Percentiles rank a stretch among this genome's conserved stretches.
phyloP scores from a whole-genome alignment of 2,329 filamentous ascomycete species.

The Exophiala dermatitidis region DNA sequence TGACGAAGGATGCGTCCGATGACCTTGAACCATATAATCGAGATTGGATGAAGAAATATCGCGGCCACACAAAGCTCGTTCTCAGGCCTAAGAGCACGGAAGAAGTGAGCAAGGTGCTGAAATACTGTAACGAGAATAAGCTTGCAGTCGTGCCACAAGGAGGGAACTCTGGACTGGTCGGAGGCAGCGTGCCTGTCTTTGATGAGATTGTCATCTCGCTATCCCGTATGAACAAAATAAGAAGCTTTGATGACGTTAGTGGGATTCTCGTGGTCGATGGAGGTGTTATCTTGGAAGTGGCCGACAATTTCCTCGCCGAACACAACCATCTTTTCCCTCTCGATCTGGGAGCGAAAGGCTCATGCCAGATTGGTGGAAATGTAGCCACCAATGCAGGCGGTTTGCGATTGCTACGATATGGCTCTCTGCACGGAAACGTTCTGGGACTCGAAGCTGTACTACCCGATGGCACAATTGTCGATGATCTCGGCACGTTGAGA shows the following conservation, averaged over 20 bases:
- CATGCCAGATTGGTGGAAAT: slow-evolving; percentile 93
- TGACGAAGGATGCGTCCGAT: slow-evolving; percentile 64
- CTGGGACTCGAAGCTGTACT: slow-evolving; percentile 89
- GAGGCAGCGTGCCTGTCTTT: slow-evolving; percentile 91
- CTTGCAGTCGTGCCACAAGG: slow-evolving; percentile 95
- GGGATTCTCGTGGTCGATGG: slow-evolving; percentile 86
- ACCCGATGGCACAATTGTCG: slow-evolving; percentile 83
- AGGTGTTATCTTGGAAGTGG: slow-evolving; percentile 81
- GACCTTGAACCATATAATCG: slow-evolving; percentile 90
- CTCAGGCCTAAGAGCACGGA: slow-evolving; percentile 77
- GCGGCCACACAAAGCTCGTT: slow-evolving; percentile 79
- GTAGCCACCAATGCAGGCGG: slow-evolving; percentile 94
- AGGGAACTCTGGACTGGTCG: slow-evolving; percentile 92
- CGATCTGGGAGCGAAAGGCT: slow-evolving; percentile 95
- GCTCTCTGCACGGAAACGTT: slow-evolving; percentile 86
- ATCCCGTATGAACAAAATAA: slow-evolving; percentile 81
- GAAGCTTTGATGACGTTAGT: slow-evolving; percentile 86
- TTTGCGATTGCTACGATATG: slow-evolving; percentile 80
- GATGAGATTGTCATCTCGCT: slow-evolving; percentile 96
- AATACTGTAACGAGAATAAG: slow-evolving; percentile 89
- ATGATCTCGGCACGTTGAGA: slow-evolving; percentile 78
- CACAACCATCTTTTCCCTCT: slow-evolving; percentile 85
- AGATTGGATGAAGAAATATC: slow-evolving; percentile 99
- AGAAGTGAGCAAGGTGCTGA: slow-evolving; percentile 82
- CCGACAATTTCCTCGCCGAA: slow-evolving; percentile 77